Percentiles rank a stretch among this genome's conserved stretches.
Conservation (phyloP, 805 yeast genomes). For the Millerozyma miso region DNA sequence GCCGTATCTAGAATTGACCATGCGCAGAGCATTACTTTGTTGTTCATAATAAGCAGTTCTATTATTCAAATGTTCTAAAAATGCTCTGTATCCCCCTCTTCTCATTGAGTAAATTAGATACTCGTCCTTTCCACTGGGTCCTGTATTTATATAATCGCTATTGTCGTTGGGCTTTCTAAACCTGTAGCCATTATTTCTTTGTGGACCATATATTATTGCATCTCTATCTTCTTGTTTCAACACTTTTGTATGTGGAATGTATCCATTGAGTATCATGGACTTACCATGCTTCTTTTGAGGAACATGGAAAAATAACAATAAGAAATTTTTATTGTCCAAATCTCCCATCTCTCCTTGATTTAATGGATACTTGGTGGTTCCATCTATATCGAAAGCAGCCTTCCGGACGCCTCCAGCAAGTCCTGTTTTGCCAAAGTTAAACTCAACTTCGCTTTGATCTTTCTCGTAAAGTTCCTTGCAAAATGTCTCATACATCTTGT, state of each 20-base stretch:
- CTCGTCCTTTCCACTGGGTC: conserved; percentile 35
- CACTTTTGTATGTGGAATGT: conserved; percentile 55
- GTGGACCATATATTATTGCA: conserved; percentile 45
- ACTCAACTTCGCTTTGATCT: conserved; percentile 28
- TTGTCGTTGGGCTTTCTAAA: conserved; percentile 28
- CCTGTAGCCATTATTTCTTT: conserved; percentile 27
- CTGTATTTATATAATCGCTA: conserved; percentile 34
- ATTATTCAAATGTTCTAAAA: conserved; percentile 18
- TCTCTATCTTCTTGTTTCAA: conserved; percentile 69
- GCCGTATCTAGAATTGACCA: conserved; percentile 7
- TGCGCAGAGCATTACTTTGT: conserved; percentile 3
- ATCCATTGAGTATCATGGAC: conserved; percentile 82
- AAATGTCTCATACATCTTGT: conserved; percentile 45
- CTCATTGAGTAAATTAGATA: conserved; percentile 30
- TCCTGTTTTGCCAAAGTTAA: conserved; percentile 50
- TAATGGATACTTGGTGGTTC: conserved; percentile 43
- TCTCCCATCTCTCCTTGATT: conserved; percentile 43
- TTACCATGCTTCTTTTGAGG: conserved; percentile 63
- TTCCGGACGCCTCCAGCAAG: conserved; percentile 53
- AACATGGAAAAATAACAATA: conserved; percentile 51
- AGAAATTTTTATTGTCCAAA: conserved; percentile 36
- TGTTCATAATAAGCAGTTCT: conserved; percentile 9
- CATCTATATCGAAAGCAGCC: conserved; percentile 30
- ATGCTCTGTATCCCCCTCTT: conserved; percentile 36
- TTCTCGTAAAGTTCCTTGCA: conserved; percentile 36